Evolutionary conservation across 805 yeast species (phyloP).

Genomic region (Cyberlindnera xylosilytica): DNA sequence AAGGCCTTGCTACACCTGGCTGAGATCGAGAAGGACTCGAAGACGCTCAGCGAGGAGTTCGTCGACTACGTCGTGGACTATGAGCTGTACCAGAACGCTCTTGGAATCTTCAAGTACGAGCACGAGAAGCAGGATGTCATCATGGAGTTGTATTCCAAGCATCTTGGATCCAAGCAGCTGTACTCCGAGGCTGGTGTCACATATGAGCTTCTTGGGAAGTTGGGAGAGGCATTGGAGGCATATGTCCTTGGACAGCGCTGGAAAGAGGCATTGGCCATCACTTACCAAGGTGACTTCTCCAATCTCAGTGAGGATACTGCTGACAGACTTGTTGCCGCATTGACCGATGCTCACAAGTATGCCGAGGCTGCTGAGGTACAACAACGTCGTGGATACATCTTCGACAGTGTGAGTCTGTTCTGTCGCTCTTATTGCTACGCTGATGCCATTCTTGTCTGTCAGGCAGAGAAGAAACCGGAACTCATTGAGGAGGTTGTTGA

Average conservation of each 20-base stretch:
- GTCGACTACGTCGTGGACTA: slow-evolving; percentile 68
- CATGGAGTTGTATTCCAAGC: slow-evolving; percentile 58
- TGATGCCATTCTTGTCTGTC: slow-evolving; percentile 68
- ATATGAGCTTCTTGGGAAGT: slow-evolving; percentile 63
- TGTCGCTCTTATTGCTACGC: slow-evolving; percentile 76
- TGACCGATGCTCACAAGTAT: slow-evolving; percentile 69
- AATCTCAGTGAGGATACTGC: slow-evolving; percentile 46
- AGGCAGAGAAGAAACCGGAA: slow-evolving; percentile 38
- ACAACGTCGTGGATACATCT: slow-evolving; percentile 56
- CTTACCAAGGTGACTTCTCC: slow-evolving; percentile 38
- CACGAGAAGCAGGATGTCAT: slow-evolving; percentile 50
- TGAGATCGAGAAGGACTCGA: slow-evolving; percentile 37
- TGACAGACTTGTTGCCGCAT: slow-evolving; percentile 53
- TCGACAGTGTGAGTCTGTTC: slow-evolving; percentile 60
- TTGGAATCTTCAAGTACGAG: slow-evolving; percentile 59
- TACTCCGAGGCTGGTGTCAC: slow-evolving; percentile 76
- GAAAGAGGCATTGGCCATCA: slow-evolving; percentile 77
- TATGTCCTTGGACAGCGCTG: slow-evolving; percentile 72
- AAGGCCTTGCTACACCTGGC: slow-evolving; percentile 68
- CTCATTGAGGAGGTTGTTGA: slow-evolving; percentile 62
- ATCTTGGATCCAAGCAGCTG: slow-evolving; percentile 51
- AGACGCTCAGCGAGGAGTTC: slow-evolving; percentile 50
- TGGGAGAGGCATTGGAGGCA: slow-evolving; percentile 61
- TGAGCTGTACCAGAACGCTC: slow-evolving; percentile 65
- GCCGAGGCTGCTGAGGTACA: slow-evolving; percentile 79